Evolutionary conservation across 192 early-diverging fungal genomes (phyloP).

Genomic region (Kickxella alabastrina): DNA sequence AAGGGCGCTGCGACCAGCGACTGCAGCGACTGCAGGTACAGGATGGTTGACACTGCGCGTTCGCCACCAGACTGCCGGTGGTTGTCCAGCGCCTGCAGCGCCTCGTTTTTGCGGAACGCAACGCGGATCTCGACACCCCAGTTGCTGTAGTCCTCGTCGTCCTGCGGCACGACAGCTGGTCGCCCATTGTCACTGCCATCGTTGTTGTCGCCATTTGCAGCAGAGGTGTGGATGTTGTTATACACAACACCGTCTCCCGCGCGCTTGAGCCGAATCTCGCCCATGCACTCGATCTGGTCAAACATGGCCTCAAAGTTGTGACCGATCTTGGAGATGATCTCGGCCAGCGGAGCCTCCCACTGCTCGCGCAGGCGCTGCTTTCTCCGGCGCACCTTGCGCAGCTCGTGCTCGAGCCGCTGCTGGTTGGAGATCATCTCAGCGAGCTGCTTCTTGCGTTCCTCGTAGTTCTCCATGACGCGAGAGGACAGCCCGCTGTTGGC

Average conservation of each 20-base stretch:
- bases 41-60: slow-evolving; percentile 90
- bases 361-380: slow-evolving; percentile 39
- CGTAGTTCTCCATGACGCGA: slow-evolving; percentile 64
- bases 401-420: slow-evolving; percentile 35
- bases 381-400: slow-evolving; percentile 29
- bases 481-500: slow-evolving; percentile 34
- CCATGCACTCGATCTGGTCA: slow-evolving; percentile 54
- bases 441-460: slow-evolving; percentile 60
- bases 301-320: slow-evolving; percentile 68
- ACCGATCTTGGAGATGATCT: slow-evolving; percentile 63
- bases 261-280: slow-evolving; percentile 34
- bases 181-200: not conserved
- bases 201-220: not conserved
- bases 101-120: slow-evolving; percentile 84
- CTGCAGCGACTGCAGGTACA: slow-evolving; percentile 95
- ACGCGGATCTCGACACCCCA: slow-evolving; percentile 96
- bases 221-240: not conserved
- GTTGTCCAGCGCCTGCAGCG: slow-evolving; percentile 76
- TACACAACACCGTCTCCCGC: slow-evolving; percentile 23
- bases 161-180: slow-evolving; percentile 54
- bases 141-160: slow-evolving; percentile 78
- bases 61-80: slow-evolving; percentile 97
- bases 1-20: slow-evolving; percentile 80
- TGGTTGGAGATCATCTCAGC: slow-evolving; percentile 38
- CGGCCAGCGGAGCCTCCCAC: slow-evolving; percentile 67